Conservation (phyloP, 2,329 filamentous ascomycete species). For the Cladosporium sp. region DNA sequence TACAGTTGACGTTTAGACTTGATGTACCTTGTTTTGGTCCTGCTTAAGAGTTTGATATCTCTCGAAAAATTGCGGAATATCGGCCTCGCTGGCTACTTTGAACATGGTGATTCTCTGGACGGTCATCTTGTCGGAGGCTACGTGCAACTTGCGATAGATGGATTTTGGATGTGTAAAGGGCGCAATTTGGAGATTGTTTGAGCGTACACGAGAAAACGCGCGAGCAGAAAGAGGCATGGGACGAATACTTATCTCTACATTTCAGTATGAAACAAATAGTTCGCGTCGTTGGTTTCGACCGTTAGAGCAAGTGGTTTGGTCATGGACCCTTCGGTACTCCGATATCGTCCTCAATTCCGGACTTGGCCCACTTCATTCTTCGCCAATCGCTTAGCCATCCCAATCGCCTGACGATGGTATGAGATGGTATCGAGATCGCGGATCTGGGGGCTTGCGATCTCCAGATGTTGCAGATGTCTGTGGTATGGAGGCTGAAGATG, state of each 20-base stretch:
- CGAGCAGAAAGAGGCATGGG: not conserved
- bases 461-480: not conserved
- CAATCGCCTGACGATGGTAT: not conserved
- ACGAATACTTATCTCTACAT: not conserved
- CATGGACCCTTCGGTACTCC: constrained; percentile 17
- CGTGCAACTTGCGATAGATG: not conserved
- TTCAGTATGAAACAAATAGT: not conserved
- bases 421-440: constrained; percentile 8
- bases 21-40: constrained; percentile 47
- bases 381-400: not conserved
- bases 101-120: constrained; percentile 57
- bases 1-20: not conserved
- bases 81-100: constrained; percentile 53
- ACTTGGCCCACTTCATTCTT: constrained; percentile 2
- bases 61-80: constrained; percentile 47
- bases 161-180: not conserved
- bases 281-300: not conserved
- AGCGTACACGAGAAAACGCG: not conserved
- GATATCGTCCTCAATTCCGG: constrained; percentile 18
- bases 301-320: constrained; percentile 15
- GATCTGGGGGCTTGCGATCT: not conserved
- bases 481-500: constrained; percentile 3
- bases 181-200: not conserved
- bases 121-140: constrained; percentile 28
- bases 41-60: constrained; percentile 48